phyloP scores from a whole-genome alignment of 306 rosid species.

The Vachellia pachyceras region DNA sequence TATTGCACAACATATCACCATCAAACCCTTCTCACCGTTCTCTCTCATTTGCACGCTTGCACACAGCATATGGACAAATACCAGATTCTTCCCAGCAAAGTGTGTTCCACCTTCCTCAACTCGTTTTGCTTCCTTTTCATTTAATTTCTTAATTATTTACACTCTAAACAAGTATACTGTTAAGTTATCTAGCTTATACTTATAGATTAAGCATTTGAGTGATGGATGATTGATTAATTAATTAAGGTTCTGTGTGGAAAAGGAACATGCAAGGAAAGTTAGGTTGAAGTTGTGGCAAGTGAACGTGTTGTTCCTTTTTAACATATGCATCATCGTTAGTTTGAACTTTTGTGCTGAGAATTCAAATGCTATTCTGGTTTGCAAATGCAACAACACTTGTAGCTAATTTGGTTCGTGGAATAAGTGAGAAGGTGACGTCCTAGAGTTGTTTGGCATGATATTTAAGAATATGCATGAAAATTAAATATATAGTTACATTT shows the following conservation, averaged over 20 bases:
- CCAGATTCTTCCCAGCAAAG: neutral
- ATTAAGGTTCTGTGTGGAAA: neutral
- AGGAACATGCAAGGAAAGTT: neutral
- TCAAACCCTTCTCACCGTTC: constrained; percentile 17
- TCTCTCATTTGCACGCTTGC: constrained; percentile 36
- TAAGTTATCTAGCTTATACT: too few relatives aligned
- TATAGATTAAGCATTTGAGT: too few relatives aligned
- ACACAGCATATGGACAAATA: constrained; percentile 24
- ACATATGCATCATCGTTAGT: neutral
- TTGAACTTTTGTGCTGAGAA: neutral
- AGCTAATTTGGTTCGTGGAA: too few relatives aligned
- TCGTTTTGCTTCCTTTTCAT: too few relatives aligned
- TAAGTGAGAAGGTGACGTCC: too few relatives aligned
- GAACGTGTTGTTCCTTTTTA: neutral
- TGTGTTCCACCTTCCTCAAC: too few relatives aligned
- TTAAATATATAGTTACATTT: too few relatives aligned
- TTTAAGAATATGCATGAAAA: too few relatives aligned
- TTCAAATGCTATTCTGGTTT: neutral
- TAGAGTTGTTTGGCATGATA: too few relatives aligned
- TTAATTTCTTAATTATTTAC: neutral
- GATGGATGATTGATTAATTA: too few relatives aligned
- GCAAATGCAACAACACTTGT: neutral
- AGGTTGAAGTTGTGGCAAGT: neutral
- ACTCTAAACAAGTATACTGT: too few relatives aligned
- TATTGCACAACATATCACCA: constrained; percentile 23